Evolutionary conservation across 2,329 filamentous ascomycete genomes (phyloP).

Genomic region (Helotiales sp.): DNA sequence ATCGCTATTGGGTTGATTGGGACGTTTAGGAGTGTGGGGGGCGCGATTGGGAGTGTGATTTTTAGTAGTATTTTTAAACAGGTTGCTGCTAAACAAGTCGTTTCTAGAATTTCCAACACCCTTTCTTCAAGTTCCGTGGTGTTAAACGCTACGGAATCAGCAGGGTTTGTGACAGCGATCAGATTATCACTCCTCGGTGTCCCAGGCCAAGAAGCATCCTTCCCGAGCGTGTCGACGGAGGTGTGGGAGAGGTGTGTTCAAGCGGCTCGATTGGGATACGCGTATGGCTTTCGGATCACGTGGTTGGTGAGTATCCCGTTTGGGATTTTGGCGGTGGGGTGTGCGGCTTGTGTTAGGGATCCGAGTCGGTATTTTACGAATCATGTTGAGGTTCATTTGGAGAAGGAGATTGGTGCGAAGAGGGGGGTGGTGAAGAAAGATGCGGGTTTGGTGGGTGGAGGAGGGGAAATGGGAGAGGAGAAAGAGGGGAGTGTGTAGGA

Average conservation of each 20-base stretch:
- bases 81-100: slow-evolving; percentile 13
- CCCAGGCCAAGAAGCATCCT: slow-evolving; percentile 37
- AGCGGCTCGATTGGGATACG: slow-evolving; percentile 37
- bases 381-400: slow-evolving; percentile 21
- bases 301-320: slow-evolving; percentile 40
- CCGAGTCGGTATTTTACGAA: slow-evolving; percentile 19
- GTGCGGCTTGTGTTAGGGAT: slow-evolving; percentile 28
- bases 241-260: slow-evolving; percentile 32
- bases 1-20: slow-evolving; percentile 47
- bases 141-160: background rate
- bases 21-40: slow-evolving; percentile 45
- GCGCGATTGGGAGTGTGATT: slow-evolving; percentile 37
- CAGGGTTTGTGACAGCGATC: slow-evolving; percentile 29
- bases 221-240: slow-evolving; percentile 28
- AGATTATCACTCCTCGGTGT: slow-evolving; percentile 21
- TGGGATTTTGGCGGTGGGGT: slow-evolving; percentile 36
- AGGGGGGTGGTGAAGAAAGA: background rate
- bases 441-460: background rate
- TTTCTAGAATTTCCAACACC: slow-evolving; percentile 6
- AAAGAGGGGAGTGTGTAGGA: background rate
- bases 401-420: slow-evolving; percentile 8
- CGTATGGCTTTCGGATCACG: slow-evolving; percentile 37
- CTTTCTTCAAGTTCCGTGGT: background rate
- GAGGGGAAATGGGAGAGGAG: background rate
- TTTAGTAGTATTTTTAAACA: slow-evolving; percentile 37